Percentiles rank a stretch among this genome's conserved stretches.
These are phyloP conservation scores for Hawksworthiomyces lignivorus DNA, from an alignment of 2,329 filamentous ascomycete genomes.

Conservation along the genomic window DNA sequence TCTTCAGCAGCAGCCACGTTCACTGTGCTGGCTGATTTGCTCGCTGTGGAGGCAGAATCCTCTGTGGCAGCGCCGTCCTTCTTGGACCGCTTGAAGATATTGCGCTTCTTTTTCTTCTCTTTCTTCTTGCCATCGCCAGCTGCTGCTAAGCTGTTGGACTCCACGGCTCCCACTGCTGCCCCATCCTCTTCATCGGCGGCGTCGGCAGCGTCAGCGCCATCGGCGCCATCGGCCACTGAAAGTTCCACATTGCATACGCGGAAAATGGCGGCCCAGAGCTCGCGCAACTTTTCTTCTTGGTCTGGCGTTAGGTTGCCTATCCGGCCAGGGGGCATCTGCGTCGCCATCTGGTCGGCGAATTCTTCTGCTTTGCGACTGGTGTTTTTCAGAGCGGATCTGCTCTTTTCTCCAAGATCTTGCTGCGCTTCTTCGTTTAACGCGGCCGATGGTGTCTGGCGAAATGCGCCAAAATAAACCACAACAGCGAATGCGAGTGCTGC, in stretches of 20 bases:
- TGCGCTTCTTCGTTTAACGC: neutral
- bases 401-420: neutral
- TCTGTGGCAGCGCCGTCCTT: conserved; percentile 40
- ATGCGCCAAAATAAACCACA: neutral
- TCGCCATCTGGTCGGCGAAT: conserved; percentile 13
- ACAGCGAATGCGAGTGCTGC: conserved; percentile 4
- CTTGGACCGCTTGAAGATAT: conserved; percentile 57
- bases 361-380: neutral
- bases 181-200: conserved; percentile 18
- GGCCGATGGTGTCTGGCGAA: neutral
- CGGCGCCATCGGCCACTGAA: conserved; percentile 22
- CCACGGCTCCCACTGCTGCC: conserved; percentile 16
- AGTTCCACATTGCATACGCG: conserved; percentile 61
- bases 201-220: conserved; percentile 22
- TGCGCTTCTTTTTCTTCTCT: conserved; percentile 66
- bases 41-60: conserved; percentile 7
- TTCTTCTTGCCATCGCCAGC: conserved; percentile 34
- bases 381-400: neutral
- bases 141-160: conserved; percentile 17
- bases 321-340: conserved; percentile 55
- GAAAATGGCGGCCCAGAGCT: conserved; percentile 73
- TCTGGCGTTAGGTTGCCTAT: conserved; percentile 83
- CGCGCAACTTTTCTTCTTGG: conserved; percentile 78
- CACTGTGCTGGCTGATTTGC: neutral
- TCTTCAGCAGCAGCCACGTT: conserved; percentile 43